These are phyloP conservation scores for Psidium guajava DNA, from an alignment of 345 rosid species.

Conservation along the genomic window DNA sequence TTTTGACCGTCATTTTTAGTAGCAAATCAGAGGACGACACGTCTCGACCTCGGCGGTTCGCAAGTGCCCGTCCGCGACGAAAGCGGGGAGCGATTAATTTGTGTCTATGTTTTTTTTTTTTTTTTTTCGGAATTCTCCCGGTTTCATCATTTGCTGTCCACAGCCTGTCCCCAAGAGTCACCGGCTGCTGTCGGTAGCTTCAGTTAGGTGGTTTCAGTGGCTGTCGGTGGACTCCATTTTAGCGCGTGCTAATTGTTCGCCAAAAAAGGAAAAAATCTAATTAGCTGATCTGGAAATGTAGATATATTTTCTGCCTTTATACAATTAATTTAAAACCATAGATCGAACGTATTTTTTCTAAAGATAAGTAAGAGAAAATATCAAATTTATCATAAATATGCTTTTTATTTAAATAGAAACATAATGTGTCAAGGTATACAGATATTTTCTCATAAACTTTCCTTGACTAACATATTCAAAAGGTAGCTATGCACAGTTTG, in stretches of 20 bases:
- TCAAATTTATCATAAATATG: no score
- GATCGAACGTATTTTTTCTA: neutral
- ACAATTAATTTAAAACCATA: neutral
- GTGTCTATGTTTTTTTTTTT: neutral
- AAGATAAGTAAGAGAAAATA: no score
- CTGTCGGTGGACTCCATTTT: constrained; percentile 30
- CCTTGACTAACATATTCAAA: neutral
- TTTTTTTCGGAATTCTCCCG: neutral
- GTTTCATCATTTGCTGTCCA: constrained; percentile 4
- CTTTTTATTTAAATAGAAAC: neutral
- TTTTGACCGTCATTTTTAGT: rapidly evolving
- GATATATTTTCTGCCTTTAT: neutral
- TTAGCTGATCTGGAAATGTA: neutral
- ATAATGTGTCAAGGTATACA: neutral
- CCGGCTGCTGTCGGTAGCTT: constrained; percentile 30
- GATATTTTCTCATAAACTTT: neutral
- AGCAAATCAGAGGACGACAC: neutral
- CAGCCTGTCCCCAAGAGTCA: constrained; percentile 13
- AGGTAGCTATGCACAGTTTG: neutral
- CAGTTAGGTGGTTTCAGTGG: neutral
- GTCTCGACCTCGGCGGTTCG: neutral
- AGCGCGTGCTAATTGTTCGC: neutral
- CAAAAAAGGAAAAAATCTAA: neutral
- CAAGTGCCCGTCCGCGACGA: neutral
- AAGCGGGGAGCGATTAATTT: neutral